phyloP scores from a whole-genome alignment of 257 asterid species.

The Rhazya stricta region DNA sequence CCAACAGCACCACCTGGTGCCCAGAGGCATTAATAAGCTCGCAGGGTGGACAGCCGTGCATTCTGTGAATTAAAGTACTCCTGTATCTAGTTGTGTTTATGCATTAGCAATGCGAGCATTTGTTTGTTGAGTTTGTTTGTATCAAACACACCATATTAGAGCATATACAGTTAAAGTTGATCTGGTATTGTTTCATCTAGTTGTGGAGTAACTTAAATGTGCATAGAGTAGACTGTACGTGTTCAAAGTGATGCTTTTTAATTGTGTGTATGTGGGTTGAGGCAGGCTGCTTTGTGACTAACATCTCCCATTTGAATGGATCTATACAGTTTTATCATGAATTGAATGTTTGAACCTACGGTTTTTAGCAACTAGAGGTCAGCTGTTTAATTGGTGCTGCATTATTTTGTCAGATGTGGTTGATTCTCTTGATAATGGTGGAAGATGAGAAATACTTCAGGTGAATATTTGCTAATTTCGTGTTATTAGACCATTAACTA shows the following conservation, averaged over 20 bases:
- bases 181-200: not conserved
- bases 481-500: no score
- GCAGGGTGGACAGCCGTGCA: conserved; percentile 1
- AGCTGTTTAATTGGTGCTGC: no score
- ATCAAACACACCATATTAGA: not conserved
- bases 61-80: not conserved
- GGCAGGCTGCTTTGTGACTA: not conserved
- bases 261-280: not conserved
- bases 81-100: not conserved
- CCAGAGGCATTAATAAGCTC: conserved; percentile 44
- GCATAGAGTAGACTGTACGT: not conserved
- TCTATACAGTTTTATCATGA: not conserved
- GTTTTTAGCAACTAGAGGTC: no score
- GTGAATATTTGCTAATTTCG: no score
- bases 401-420: no score
- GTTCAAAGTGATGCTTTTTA: not conserved
- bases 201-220: not conserved
- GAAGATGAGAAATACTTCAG: no score
- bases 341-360: not conserved
- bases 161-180: not conserved
- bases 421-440: no score
- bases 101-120: not conserved
- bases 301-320: not conserved
- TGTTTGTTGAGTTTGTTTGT: not conserved
- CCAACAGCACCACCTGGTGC: conserved; percentile 97